Evolutionary conservation across 2,329 filamentous ascomycete genomes (phyloP).

Genomic region (Trichoderma sp.): DNA sequence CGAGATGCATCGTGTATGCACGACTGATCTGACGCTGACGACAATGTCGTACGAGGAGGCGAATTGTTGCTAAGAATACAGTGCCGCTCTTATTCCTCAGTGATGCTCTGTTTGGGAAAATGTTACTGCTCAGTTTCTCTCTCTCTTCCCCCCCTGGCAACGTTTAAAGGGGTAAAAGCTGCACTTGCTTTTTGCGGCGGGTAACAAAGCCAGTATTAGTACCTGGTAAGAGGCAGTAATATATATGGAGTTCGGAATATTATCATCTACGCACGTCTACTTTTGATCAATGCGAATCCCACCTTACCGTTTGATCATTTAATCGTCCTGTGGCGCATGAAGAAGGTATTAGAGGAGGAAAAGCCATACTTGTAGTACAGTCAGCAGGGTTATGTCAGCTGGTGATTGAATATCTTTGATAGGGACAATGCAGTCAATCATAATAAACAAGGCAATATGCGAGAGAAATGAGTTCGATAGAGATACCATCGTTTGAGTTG

Average conservation of each 20-base stretch:
- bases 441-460: background rate
- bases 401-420: background rate
- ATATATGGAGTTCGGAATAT: background rate
- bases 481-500: background rate
- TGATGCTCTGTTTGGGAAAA: background rate
- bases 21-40: slow-evolving; percentile 6
- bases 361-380: background rate
- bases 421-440: background rate
- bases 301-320: background rate
- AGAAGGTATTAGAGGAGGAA: background rate
- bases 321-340: background rate
- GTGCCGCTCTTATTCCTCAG: background rate
- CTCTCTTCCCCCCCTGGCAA: background rate
- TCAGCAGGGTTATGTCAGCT: background rate
- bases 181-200: background rate
- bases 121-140: background rate
- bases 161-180: slow-evolving; percentile 6
- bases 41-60: slow-evolving; percentile 4
- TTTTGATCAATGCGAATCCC: background rate
- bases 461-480: background rate
- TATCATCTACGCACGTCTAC: background rate
- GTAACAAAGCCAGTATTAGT: background rate
- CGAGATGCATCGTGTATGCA: slow-evolving; percentile 1
- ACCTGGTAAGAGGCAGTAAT: background rate
- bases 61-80: background rate